Percentiles rank a stretch among this genome's conserved stretches.
Evolutionary conservation across 768 basidiomycete species (phyloP).

Genomic region (Sporobolomyces pararoseus): DNA sequence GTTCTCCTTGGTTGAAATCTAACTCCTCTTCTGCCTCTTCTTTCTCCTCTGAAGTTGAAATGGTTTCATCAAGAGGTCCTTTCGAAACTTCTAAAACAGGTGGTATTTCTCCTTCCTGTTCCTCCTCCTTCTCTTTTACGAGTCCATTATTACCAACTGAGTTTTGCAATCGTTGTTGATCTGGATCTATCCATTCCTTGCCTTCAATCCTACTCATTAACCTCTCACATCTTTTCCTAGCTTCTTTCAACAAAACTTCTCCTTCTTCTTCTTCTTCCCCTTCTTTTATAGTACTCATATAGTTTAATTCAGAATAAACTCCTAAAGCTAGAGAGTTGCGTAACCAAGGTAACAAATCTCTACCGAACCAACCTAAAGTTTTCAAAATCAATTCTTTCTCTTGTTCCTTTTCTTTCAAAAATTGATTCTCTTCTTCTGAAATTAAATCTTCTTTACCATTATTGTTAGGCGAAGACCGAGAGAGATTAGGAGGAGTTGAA

Average conservation of each 20-base stretch:
- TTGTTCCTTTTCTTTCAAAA: conserved; percentile 5
- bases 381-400: conserved; percentile 23
- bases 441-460: neutral
- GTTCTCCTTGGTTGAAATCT: neutral
- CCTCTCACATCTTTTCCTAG: conserved; percentile 21
- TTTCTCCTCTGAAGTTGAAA: neutral
- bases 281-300: neutral
- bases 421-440: conserved; percentile 6
- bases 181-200: conserved; percentile 20
- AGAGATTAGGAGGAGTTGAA: neutral
- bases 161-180: no score
- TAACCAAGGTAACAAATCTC: conserved; percentile 38
- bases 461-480: neutral
- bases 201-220: conserved; percentile 31
- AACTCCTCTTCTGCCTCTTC: no score
- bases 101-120: no score
- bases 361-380: conserved; percentile 31
- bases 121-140: neutral
- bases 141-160: neutral
- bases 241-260: conserved; percentile 11
- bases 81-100: neutral
- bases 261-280: neutral
- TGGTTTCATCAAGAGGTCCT: neutral
- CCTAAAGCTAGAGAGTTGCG: conserved; percentile 19
- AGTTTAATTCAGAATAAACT: conserved; percentile 25